Evolutionary conservation across 2,329 filamentous ascomycete species (phyloP), one percentile per base, ranked within the genome.

Genomic region (Zymoseptoria tritici): DNA sequence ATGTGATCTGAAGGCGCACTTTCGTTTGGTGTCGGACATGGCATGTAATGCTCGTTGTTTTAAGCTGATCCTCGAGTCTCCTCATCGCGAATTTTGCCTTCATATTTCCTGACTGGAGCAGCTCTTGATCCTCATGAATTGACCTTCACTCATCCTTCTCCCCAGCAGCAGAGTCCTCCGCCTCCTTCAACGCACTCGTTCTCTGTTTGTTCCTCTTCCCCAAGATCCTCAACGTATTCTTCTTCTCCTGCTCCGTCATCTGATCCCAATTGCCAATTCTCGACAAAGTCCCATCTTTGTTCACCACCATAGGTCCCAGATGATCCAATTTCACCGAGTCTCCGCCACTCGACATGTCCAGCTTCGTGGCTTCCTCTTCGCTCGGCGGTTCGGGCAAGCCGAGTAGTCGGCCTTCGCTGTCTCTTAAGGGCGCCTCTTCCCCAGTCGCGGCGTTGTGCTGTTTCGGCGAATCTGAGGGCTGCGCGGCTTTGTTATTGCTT

Each of bases 281-380:
- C 59, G 85, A 85, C 66, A 91, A 73, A 8, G 85, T 85, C 20
- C 89, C 89, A 72, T 92, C 86, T 62, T 79, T 77, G 72, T 90
- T 88, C 57, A 91, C 85, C 1, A 92, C 87, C 67, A 91, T 78
- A 1, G 89, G 89, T 0, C 89, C 88, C 22, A 91, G 76, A 62
- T 84, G 80, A 69, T 90, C 86, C 8, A 91, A 80, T 55, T 80
- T 83, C 51, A 88, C 79, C 1, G 71, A 71, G 13, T 67, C 70
- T 54, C 66, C 62, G 4, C 70, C 71, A 49, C 61, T 68, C 57
- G 67, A 68, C 57, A 77, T 67, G 56, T 74, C 69, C 52, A 76
- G 66, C 57, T 67, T 65, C 8, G 57, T 26, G 79, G 65, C 58
- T 54, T 75, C 50, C 55, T 67, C 65, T 42, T 52, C 59, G 11